These are phyloP conservation scores for Przewalskia tangutica DNA, from an alignment of 257 asterid genomes.

Conservation along the genomic window DNA sequence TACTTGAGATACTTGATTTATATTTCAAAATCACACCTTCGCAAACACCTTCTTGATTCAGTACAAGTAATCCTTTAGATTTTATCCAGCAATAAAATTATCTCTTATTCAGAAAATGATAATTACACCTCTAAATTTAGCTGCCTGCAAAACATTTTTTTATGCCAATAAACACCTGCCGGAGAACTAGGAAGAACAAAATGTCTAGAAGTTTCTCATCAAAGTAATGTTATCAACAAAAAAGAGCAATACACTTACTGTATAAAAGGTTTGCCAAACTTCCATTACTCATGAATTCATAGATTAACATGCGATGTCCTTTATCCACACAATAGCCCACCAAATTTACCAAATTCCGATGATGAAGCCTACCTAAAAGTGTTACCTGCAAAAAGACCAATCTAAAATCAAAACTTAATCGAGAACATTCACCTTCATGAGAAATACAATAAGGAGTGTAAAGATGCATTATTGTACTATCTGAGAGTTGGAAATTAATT, in stretches of 20 bases:
- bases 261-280: constrained; percentile 86
- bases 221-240: neutral
- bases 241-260: constrained; percentile 35
- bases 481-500: neutral
- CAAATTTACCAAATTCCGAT: constrained; percentile 88
- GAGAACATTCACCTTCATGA: neutral
- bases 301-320: constrained; percentile 78
- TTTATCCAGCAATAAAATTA: neutral
- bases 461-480: neutral
- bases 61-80: neutral
- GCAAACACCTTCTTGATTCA: neutral
- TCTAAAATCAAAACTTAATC: neutral
- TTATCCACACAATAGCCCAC: constrained; percentile 93
- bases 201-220: too few relatives aligned
- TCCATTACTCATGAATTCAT: constrained; percentile 94
- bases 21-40: neutral
- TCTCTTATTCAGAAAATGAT: neutral
- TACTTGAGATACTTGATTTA: neutral
- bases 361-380: constrained; percentile 88
- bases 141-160: neutral
- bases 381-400: constrained; percentile 57
- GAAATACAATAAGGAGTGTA: neutral
- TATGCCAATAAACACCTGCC: neutral
- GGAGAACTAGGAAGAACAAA: neutral
- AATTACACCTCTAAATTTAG: neutral